phyloP scores from a whole-genome alignment of 2,329 filamentous ascomycete species.

The Westerdykella ornata region DNA sequence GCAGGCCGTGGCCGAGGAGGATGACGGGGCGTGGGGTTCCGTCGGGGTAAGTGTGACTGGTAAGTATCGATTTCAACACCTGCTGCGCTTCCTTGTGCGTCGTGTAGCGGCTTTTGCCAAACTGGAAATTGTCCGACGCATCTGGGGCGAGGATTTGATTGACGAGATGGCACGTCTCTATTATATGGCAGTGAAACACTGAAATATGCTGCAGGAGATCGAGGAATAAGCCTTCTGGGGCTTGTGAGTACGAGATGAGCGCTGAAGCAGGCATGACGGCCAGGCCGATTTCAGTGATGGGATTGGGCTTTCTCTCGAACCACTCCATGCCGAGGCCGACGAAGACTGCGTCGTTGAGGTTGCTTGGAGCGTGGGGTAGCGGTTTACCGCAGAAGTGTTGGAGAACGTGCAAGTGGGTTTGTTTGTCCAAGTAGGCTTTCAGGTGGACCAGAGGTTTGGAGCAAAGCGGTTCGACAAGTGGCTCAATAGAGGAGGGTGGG shows the following conservation, averaged over 20 bases:
- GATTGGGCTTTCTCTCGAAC: conserved; percentile 8
- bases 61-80: conserved; percentile 6
- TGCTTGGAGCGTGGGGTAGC: background rate
- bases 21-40: conserved; percentile 9
- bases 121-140: conserved; percentile 12
- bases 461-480: too few species aligned
- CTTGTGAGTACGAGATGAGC: background rate
- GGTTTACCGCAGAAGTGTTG: conserved; percentile 1
- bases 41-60: background rate
- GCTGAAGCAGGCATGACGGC: conserved; percentile 5
- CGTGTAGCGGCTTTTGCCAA: conserved; percentile 13
- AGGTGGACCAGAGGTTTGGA: background rate
- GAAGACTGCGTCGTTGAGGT: conserved; percentile 9
- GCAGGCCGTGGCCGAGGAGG: conserved; percentile 18
- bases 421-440: background rate
- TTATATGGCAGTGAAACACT: conserved; percentile 12
- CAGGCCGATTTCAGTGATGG: conserved; percentile 15
- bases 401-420: background rate
- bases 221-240: background rate
- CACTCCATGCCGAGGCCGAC: conserved; percentile 15
- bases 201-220: conserved; percentile 1
- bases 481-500: too few species aligned
- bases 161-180: conserved; percentile 10
- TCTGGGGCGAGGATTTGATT: conserved; percentile 10
- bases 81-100: conserved; percentile 3